Conservation (phyloP, 2,329 filamentous ascomycete species). For the Xylariaceae sp. region DNA sequence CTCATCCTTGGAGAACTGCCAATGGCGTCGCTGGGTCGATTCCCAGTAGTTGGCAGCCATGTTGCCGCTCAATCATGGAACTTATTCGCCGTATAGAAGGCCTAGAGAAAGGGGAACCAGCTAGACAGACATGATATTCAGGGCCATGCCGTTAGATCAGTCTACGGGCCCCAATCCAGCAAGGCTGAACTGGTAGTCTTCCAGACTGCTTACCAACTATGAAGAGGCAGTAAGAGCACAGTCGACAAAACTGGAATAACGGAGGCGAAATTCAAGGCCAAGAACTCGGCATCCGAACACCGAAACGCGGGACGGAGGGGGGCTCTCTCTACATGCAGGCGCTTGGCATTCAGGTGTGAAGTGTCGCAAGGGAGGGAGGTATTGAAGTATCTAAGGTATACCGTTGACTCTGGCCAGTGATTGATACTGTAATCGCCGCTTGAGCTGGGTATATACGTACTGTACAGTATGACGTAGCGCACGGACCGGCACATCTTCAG, state of each 20-base stretch:
- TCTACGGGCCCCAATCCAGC: conserved; percentile 23
- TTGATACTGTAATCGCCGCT: conserved; percentile 7
- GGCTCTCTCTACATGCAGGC: no score
- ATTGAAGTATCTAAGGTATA: conserved; percentile 9
- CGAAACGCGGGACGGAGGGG: no score
- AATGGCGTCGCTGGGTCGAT: conserved; percentile 87
- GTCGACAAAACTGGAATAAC: not conserved
- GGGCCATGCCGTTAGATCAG: conserved; percentile 9
- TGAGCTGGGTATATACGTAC: not conserved
- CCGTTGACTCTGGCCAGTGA: not conserved
- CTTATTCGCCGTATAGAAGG: not conserved
- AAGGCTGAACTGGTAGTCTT: conserved; percentile 23
- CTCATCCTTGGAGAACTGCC: conserved; percentile 87
- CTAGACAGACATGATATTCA: conserved; percentile 12
- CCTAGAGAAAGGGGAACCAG: not conserved
- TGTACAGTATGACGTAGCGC: conserved; percentile 28
- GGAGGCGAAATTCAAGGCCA: not conserved
- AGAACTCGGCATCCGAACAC: no score
- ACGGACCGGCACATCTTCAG: conserved; percentile 13
- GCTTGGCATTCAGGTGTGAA: no score
- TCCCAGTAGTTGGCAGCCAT: conserved; percentile 99
- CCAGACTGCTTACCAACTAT: not conserved
- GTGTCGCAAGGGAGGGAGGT: no score
- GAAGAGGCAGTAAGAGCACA: not conserved
- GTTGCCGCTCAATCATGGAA: not conserved